phyloP scores from a whole-genome alignment of 2,329 filamentous ascomycete species.

The Xylariaceae sp. region DNA sequence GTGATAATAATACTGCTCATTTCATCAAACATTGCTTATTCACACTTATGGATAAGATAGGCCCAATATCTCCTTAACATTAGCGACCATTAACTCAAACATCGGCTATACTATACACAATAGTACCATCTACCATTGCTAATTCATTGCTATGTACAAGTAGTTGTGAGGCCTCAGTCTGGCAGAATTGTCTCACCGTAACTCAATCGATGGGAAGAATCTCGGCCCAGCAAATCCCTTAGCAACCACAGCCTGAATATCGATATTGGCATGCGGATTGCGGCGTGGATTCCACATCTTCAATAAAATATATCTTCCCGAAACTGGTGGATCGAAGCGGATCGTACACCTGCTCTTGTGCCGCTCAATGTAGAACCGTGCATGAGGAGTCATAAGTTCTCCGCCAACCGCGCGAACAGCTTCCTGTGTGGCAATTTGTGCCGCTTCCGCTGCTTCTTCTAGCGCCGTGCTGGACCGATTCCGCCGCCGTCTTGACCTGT shows the following conservation, averaged over 20 bases:
- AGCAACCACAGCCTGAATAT: slow-evolving; percentile 85
- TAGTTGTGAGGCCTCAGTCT: neutral
- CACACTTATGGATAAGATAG: no score
- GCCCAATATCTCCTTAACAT: slow-evolving; percentile 1
- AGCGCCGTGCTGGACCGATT: slow-evolving; percentile 42
- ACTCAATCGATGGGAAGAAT: slow-evolving; percentile 75
- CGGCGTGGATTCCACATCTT: slow-evolving; percentile 87
- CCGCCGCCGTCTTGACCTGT: slow-evolving; percentile 40
- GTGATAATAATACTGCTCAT: no score
- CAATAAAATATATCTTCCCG: slow-evolving; percentile 81
- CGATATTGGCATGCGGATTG: slow-evolving; percentile 74
- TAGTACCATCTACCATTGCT: neutral
- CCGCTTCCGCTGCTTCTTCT: slow-evolving; percentile 53
- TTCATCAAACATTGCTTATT: no score
- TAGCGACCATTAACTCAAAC: neutral
- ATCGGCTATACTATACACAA: neutral
- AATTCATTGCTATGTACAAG: slow-evolving; percentile 2
- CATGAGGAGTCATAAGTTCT: slow-evolving; percentile 73
- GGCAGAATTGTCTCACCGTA: slow-evolving; percentile 52
- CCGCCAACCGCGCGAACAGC: slow-evolving; percentile 63
- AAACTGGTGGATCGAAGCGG: slow-evolving; percentile 81
- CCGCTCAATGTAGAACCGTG: slow-evolving; percentile 82
- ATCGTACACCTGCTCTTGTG: slow-evolving; percentile 87
- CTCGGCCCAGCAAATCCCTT: slow-evolving; percentile 86
- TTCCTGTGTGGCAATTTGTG: slow-evolving; percentile 62